A percentile compares a stretch with the other conserved stretches of the same genome.
Conservation (phyloP, 768 basidiomycete genomes). For the Suillus subaureus region DNA sequence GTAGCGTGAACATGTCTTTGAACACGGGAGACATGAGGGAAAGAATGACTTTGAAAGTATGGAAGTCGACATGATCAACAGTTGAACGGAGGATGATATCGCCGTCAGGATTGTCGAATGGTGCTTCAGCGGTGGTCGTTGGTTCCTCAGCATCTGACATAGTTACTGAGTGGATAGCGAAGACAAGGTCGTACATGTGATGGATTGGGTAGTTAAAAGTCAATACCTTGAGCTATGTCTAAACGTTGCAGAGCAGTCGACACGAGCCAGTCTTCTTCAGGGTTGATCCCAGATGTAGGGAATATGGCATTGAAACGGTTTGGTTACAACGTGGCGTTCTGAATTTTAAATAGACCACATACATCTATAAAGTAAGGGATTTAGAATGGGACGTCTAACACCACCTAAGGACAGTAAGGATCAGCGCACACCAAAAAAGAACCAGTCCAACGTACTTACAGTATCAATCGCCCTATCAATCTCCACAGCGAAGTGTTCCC, state of each 20-base stretch:
- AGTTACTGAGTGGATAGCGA: too few species aligned
- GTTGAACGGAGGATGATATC: conserved; percentile 40
- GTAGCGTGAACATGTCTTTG: conserved; percentile 27
- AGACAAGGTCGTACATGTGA: neutral
- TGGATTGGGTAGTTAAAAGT: neutral
- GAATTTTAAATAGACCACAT: neutral
- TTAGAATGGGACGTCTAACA: conserved; percentile 33
- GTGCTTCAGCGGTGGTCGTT: conserved; percentile 11
- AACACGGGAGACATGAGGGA: conserved; percentile 40
- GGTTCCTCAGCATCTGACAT: neutral
- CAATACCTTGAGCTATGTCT: neutral
- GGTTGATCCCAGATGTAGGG: neutral
- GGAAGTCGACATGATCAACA: conserved; percentile 36
- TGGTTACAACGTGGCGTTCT: neutral
- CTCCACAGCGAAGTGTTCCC: conserved; percentile 31
- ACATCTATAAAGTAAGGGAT: too few species aligned
- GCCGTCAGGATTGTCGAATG: conserved; percentile 35
- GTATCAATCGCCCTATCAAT: conserved; percentile 32
- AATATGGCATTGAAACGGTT: too few species aligned
- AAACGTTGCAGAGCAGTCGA: neutral
- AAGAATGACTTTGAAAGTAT: conserved; percentile 39
- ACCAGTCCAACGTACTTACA: conserved; percentile 16
- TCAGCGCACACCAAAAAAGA: conserved; percentile 13
- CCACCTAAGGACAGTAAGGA: conserved; percentile 24
- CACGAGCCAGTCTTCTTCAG: neutral